Evolutionary conservation across 2,329 filamentous ascomycete genomes (phyloP), one percentile per base, ranked within the genome.

Genomic region (Alternaria sp.): DNA sequence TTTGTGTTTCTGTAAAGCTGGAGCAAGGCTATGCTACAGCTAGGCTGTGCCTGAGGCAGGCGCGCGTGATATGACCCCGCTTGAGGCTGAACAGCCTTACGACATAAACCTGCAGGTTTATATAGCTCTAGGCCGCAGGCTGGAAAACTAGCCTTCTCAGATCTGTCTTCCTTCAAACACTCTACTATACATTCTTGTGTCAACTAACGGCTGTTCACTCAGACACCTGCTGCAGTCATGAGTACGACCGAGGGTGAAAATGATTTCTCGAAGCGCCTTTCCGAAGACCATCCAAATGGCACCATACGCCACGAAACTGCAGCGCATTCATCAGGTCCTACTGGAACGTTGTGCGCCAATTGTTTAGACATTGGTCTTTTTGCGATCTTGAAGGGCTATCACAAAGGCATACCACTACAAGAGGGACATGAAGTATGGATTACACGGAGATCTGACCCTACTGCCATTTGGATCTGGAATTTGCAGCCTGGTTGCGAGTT

Each of bases 171-270:
- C 6, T 16, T 2, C 12, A 34, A 34, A 16, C 14, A 34, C 14
- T 16, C 32, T 36, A 36, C 6, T 6, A 36, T 36, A 16, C 28
- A 11, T 30, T 30, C 1, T 12, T 30, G 0, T 30, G 0, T 1
- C 28, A 5, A 2, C 1, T 30, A 11, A 0, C 10, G 0, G 1
- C 11, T 30, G 28, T 12, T 5, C 28, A 30, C 11, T 0, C 11
- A 1, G 5, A 4, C 1, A 11, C 4, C 10, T 11, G 28, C 28
- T 30, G 9, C 4, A 30, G 11, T 30, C 0, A 30, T 30, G 28
- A 11, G 28, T 30, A 30, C 10, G 28, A n/a, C n/a, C n/a, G n/a
- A n/a, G n/a, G n/a, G n/a, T n/a, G n/a, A n/a, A n/a, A n/a, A n/a
- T n/a, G n/a, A n/a, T n/a, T n/a, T n/a, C n/a, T n/a, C n/a, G n/a